Conservation (phyloP, 192 early-diverging fungal species). For the Funneliformis mosseae region DNA sequence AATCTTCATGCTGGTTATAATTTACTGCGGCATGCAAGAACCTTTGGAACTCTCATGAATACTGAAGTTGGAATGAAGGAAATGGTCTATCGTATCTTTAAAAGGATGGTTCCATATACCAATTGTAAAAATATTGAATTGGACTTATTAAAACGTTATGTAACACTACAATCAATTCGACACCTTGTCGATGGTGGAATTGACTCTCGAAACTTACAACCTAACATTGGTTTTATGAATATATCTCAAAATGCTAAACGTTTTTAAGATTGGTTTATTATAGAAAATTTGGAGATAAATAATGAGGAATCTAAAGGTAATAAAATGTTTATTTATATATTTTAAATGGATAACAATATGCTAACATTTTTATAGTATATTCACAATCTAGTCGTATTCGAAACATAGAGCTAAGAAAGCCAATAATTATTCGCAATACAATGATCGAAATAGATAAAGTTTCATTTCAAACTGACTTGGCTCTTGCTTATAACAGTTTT, state of each 20-base stretch:
- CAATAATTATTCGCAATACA: not conserved
- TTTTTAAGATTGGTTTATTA: too few relatives aligned
- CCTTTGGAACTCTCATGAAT: not conserved
- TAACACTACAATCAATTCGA: not conserved
- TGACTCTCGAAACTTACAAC: too few relatives aligned
- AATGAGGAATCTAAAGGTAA: too few relatives aligned
- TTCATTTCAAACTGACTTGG: not conserved
- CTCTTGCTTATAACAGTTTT: not conserved
- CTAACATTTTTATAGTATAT: too few relatives aligned
- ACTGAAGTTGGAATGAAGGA: not conserved
- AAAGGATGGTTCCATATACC: not conserved
- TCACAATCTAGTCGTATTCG: not conserved
- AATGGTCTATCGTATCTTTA: not conserved
- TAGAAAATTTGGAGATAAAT: too few relatives aligned
- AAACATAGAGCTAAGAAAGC: not conserved
- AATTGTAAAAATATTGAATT: slow-evolving; percentile 2
- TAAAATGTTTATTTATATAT: too few relatives aligned
- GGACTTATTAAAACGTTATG: not conserved
- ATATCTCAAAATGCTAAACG: too few relatives aligned
- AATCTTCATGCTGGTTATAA: too few relatives aligned
- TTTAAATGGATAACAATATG: too few relatives aligned
- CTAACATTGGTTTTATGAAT: too few relatives aligned
- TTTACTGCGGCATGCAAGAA: too few relatives aligned
- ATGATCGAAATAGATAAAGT: not conserved
- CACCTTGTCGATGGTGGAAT: too few relatives aligned